phyloP scores from a whole-genome alignment of 2,329 filamentous ascomycete species.

The Penicillium aurantiogriseum region DNA sequence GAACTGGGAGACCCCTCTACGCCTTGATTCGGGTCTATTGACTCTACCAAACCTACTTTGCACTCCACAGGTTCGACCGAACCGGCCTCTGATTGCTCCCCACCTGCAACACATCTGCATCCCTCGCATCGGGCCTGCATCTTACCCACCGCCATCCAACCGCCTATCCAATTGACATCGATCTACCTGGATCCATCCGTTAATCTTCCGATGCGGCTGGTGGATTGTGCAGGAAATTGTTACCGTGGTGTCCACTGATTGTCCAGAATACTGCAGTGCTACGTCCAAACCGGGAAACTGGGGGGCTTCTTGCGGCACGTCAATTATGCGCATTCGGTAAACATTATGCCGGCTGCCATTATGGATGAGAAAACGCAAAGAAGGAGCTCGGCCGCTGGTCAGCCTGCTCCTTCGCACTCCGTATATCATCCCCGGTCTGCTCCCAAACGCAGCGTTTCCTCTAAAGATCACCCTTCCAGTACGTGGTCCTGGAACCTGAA shows the following conservation, averaged over 20 bases:
- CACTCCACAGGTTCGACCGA: slow-evolving; percentile 14
- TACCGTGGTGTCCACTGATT: slow-evolving; percentile 16
- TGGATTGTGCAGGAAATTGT: slow-evolving; percentile 11
- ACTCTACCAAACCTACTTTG: slow-evolving; percentile 8
- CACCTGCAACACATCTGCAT: slow-evolving; percentile 13
- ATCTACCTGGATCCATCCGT: slow-evolving; percentile 7
- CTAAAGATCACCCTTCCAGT: slow-evolving; percentile 25
- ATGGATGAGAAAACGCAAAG: slow-evolving; percentile 30
- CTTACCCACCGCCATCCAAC: slow-evolving; percentile 6
- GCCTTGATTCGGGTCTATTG: slow-evolving; percentile 6
- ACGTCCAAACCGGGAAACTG: slow-evolving; percentile 20
- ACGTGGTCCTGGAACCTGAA: slow-evolving; percentile 9
- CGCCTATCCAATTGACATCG: slow-evolving; percentile 12
- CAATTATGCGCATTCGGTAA: slow-evolving; percentile 26
- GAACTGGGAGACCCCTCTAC: neutral
- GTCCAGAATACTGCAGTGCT: slow-evolving; percentile 17
- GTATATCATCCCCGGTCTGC: slow-evolving; percentile 26
- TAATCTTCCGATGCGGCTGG: slow-evolving; percentile 22
- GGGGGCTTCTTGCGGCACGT: slow-evolving; percentile 20
- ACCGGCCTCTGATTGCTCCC: slow-evolving; percentile 14
- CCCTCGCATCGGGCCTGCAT: slow-evolving; percentile 22
- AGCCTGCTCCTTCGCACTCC: slow-evolving; percentile 24
- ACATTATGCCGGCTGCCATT: slow-evolving; percentile 17
- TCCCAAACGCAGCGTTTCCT: slow-evolving; percentile 18
- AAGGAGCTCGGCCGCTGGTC: slow-evolving; percentile 26